A percentile compares a stretch with the other conserved stretches of the same genome.
phyloP scores from a whole-genome alignment of 148 eudicot species.

The Chenopodium album region DNA sequence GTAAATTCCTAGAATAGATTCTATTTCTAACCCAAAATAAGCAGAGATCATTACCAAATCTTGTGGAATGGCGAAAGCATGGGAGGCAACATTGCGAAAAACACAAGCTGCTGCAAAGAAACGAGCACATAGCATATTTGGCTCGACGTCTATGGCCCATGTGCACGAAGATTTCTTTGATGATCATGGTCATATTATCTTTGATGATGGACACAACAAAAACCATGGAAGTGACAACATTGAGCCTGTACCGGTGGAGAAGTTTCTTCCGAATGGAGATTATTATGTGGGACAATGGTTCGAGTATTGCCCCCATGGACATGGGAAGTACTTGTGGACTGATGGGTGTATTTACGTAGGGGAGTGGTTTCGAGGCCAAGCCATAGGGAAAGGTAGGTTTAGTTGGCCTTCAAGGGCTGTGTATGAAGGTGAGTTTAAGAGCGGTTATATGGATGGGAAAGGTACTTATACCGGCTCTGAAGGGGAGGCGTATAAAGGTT shows the following conservation, averaged over 20 bases:
- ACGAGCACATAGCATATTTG: constrained; percentile 84
- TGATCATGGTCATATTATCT: constrained; percentile 22
- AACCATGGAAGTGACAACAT: not conserved
- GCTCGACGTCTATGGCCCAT: constrained; percentile 61
- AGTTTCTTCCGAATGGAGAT: constrained; percentile 80
- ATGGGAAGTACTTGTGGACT: constrained; percentile 78
- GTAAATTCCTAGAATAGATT: not conserved
- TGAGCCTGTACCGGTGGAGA: constrained; percentile 39
- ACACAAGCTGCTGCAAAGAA: constrained; percentile 91
- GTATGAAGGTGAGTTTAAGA: constrained; percentile 89
- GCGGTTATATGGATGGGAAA: constrained; percentile 89
- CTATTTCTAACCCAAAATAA: constrained; percentile 22
- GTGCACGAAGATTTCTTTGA: constrained; percentile 37
- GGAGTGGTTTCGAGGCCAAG: constrained; percentile 84
- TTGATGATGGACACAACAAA: not conserved
- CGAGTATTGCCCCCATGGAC: constrained; percentile 78
- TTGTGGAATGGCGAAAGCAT: constrained; percentile 71
- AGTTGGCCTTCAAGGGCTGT: constrained; percentile 90
- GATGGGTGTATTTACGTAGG: constrained; percentile 92
- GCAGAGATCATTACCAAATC: constrained; percentile 14
- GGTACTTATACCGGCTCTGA: constrained; percentile 59
- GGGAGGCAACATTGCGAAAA: constrained; percentile 89
- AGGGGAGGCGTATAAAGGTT: constrained; percentile 62
- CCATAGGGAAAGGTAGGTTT: constrained; percentile 77
- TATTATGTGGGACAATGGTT: constrained; percentile 81